phyloP scores from a whole-genome alignment of 805 yeast species.

The Candida gorgasii region DNA sequence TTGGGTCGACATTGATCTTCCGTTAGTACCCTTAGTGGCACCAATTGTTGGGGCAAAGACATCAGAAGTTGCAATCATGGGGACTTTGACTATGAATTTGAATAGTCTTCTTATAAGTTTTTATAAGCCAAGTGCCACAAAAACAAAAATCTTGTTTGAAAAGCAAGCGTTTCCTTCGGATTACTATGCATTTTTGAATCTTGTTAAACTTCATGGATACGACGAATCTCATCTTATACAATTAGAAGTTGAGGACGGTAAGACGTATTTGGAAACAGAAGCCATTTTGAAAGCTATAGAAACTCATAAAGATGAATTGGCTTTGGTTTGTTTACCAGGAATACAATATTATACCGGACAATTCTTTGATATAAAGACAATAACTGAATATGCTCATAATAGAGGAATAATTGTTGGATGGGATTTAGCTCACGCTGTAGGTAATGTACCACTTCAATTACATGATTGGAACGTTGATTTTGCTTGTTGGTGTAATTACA shows the following conservation, averaged over 20 bases:
- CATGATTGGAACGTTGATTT: conserved; percentile 93
- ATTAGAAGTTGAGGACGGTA: conserved; percentile 59
- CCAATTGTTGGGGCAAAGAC: conserved; percentile 73
- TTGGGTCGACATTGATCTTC: conserved; percentile 87
- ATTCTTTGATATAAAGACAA: conserved; percentile 68
- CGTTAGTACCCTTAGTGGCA: conserved; percentile 67
- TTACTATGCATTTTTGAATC: conserved; percentile 78
- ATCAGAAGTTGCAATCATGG: conserved; percentile 86
- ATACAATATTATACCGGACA: conserved; percentile 94
- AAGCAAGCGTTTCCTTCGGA: conserved; percentile 92
- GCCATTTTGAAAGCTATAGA: conserved; percentile 61
- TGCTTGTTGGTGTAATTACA: conserved; percentile 94
- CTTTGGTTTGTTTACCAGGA: conserved; percentile 80
- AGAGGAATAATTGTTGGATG: conserved; percentile 70
- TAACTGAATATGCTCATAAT: conserved; percentile 62
- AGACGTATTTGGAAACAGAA: conserved; percentile 57
- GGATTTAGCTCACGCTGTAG: conserved; percentile 95
- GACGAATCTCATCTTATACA: conserved; percentile 61
- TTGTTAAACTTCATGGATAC: conserved; percentile 61
- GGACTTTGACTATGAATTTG: conserved; percentile 78
- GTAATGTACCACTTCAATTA: conserved; percentile 72
- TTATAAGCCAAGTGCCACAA: conserved; percentile 61
- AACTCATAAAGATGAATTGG: conserved; percentile 58
- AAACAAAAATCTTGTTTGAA: conserved; percentile 77
- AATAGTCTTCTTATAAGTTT: conserved; percentile 74